Evolutionary conservation across 2,329 filamentous ascomycete species (phyloP), one percentile per base, ranked within the genome.

Genomic region (Fusarium domesticum): DNA sequence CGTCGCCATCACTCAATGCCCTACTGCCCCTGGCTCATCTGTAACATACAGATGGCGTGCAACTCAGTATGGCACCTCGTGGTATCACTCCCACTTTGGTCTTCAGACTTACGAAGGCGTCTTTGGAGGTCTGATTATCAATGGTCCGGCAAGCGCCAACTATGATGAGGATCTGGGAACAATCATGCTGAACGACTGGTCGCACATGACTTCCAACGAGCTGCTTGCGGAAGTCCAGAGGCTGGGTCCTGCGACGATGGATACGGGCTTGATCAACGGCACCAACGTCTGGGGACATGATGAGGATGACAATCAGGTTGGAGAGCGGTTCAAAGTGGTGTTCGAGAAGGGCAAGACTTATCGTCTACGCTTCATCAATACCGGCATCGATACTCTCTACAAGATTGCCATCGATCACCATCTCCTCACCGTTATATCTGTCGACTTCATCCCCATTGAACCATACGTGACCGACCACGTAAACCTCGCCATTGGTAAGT

Each of bases 141-240:
- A 82, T 44, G 82, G 81, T 0, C 82, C 81, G 1, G 71, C 74
- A 1, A 75, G 75, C 5, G 71, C 73, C 19, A 72, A 80, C 56
- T 85, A 84, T 56, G 81, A 87, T 47, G 71, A 76, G 40, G 84
- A 87, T 57, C 66, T 85, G 0, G 83, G 84, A 14, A 65, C 72
- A 4, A 57, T 85, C 6, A 70, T 81, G 34, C 57, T 85, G 4
- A 76, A 71, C 11, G 82, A 85, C 56, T 84, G 80, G 77, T 74
- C 73, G 50, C 76, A 79, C 52, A 30, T 43, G 28, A 71, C 70
- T 1, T 64, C 67, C 8, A 69, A 72, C 46, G 49, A 67, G 34
- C 57, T 73, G 4, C 66, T 63, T 1, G 33, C 46, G 14, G 18
- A 47, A 8, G 46, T 49, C 17, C 47, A 57, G 20, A 25, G 37